These are phyloP conservation scores for Colletotrichum lentis DNA, from an alignment of 2,329 filamentous ascomycete genomes.

Conservation along the genomic window DNA sequence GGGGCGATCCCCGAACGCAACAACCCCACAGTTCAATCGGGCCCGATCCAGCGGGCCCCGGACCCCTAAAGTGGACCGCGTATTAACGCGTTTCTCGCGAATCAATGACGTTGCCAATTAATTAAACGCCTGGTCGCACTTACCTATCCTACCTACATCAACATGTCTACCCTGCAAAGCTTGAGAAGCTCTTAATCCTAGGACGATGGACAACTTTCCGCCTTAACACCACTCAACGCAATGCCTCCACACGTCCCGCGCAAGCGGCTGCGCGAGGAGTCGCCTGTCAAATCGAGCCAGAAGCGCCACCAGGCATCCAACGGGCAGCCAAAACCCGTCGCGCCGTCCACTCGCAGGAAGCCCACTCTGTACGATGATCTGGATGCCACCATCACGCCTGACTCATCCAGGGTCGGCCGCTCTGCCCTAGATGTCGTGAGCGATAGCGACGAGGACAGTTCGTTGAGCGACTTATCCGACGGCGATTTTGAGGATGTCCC, in stretches of 20 bases:
- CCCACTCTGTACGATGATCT: slow-evolving; percentile 69
- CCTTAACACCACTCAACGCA: slow-evolving; percentile 31
- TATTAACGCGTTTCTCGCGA: slow-evolving; percentile 44
- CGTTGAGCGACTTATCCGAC: slow-evolving; percentile 64
- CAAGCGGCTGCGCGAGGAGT: slow-evolving; percentile 65
- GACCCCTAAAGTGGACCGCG: slow-evolving; percentile 40
- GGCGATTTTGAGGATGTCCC: slow-evolving; percentile 61
- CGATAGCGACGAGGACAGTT: slow-evolving; percentile 56
- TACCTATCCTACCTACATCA: too few relatives aligned
- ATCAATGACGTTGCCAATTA: slow-evolving; percentile 43
- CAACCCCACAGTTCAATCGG: slow-evolving; percentile 28
- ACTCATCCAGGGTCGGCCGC: slow-evolving; percentile 54
- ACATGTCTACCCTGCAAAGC: slow-evolving; percentile 22
- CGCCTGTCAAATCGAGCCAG: slow-evolving; percentile 40
- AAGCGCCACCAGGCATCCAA: slow-evolving; percentile 38
- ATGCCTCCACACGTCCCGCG: slow-evolving; percentile 76
- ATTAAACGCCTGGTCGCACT: slow-evolving; percentile 17
- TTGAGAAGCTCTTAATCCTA: slow-evolving; percentile 11
- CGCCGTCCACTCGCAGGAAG: slow-evolving; percentile 54
- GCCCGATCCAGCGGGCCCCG: slow-evolving; percentile 25
- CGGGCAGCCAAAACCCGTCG: slow-evolving; percentile 13
- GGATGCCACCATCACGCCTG: slow-evolving; percentile 58
- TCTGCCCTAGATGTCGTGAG: slow-evolving; percentile 55
- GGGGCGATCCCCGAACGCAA: slow-evolving; percentile 10
- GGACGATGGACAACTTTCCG: slow-evolving; percentile 2